Conservation (phyloP, 2,329 filamentous ascomycete species). For the Aaosphaeria arxii region DNA sequence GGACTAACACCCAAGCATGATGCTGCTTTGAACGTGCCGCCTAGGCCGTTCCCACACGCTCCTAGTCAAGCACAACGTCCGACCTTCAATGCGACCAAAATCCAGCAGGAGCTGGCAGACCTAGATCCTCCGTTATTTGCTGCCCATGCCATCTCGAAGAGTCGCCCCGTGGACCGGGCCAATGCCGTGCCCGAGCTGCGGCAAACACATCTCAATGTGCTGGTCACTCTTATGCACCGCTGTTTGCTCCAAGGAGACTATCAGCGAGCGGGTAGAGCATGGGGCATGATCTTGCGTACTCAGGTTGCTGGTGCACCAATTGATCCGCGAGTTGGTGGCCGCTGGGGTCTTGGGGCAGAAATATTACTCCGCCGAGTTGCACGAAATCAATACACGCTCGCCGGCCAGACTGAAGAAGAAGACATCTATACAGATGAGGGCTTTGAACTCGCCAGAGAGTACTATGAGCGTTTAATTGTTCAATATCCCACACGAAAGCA, state of each 20-base stretch:
- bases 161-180: conserved; percentile 7
- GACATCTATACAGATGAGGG: conserved; percentile 39
- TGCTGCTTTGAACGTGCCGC: conserved; percentile 34
- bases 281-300: conserved; percentile 68
- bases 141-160: conserved; percentile 13
- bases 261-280: conserved; percentile 68
- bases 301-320: conserved; percentile 56
- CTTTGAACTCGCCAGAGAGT: conserved; percentile 59
- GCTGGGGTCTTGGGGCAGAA: conserved; percentile 85
- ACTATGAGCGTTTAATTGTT: conserved; percentile 75
- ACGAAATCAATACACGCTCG: conserved; percentile 1
- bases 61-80: conserved; percentile 18
- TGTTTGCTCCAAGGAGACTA: conserved; percentile 71
- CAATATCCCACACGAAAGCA: conserved; percentile 66
- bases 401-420: conserved; percentile 4
- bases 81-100: conserved; percentile 13
- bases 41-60: conserved; percentile 45
- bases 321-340: conserved; percentile 66
- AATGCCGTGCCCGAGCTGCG: conserved; percentile 32
- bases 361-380: conserved; percentile 63
- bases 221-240: conserved; percentile 69
- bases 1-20: conserved; percentile 36
- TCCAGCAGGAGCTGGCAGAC: conserved; percentile 40
- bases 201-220: conserved; percentile 59
- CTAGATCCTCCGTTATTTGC: conserved; percentile 43